phyloP scores from a whole-genome alignment of 192 early-diverging fungal species.

The Coemansia erecta region DNA sequence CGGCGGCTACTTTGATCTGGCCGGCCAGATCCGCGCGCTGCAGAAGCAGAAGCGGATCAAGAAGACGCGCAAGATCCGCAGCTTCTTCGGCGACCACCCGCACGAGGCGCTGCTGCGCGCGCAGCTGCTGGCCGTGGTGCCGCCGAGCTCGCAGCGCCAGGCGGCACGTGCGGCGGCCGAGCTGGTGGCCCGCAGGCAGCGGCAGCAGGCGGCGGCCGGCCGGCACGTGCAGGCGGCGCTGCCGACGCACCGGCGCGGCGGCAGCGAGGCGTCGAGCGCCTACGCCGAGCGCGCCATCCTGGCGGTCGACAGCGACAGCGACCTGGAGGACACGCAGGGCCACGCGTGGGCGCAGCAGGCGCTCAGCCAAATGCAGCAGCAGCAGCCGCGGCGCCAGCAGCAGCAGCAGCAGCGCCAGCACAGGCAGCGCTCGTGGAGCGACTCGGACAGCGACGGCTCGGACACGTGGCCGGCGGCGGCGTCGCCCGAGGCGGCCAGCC shows the following conservation, averaged over 20 bases:
- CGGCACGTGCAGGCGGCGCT: constrained; percentile 1
- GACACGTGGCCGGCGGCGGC: not conserved
- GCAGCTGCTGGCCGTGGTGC: constrained; percentile 54
- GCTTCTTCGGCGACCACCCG: constrained; percentile 68
- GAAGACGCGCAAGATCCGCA: constrained; percentile 65
- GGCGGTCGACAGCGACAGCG: constrained; percentile 39
- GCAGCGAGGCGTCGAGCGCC: constrained; percentile 20
- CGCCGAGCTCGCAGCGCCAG: constrained; percentile 43
- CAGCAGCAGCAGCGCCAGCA: too few relatives aligned
- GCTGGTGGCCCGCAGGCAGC: constrained; percentile 36
- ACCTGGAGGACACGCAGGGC: constrained; percentile 15
- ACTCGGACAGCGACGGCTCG: constrained; percentile 7
- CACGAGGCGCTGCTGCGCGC: constrained; percentile 56
- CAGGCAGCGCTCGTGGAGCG: constrained; percentile 26
- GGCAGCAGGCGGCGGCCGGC: constrained; percentile 18
- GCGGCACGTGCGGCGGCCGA: constrained; percentile 45
- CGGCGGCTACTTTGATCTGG: constrained; percentile 59
- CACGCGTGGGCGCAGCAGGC: constrained; percentile 33
- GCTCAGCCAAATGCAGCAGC: constrained; percentile 2
- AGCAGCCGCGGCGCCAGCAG: not conserved
- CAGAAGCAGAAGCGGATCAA: constrained; percentile 60
- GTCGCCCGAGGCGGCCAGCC: not conserved
- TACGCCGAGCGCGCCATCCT: constrained; percentile 28
- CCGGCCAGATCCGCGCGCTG: constrained; percentile 44
- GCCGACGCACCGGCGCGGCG: constrained; percentile 7